Conservation (phyloP, 305 asterid genomes). For the Salvia sclarea region DNA sequence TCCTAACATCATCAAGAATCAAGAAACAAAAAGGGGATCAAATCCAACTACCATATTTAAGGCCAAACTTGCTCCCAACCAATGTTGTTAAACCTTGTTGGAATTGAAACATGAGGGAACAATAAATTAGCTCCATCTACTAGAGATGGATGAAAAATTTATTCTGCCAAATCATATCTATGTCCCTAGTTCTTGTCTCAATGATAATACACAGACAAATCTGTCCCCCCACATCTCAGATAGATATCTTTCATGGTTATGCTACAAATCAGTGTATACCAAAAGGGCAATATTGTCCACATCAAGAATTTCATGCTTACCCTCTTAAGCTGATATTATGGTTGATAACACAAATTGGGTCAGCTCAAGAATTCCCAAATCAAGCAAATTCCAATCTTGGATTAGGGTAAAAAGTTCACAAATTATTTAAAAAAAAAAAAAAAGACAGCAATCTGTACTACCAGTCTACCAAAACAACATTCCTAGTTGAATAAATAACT, state of each 20-base stretch:
- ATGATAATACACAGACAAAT: neutral
- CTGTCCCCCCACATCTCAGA: slow-evolving; percentile 16
- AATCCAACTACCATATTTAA: slow-evolving; percentile 23
- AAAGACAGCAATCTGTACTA: too few species aligned
- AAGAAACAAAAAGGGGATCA: neutral
- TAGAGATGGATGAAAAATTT: slow-evolving; percentile 8
- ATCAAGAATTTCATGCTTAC: neutral
- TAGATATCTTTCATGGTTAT: slow-evolving; percentile 13
- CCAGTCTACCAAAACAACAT: neutral
- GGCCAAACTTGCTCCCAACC: slow-evolving; percentile 14
- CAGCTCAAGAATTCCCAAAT: neutral
- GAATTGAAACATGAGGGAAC: slow-evolving; percentile 4
- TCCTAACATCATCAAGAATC: neutral
- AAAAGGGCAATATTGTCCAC: neutral
- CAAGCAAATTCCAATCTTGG: slow-evolving; percentile 14
- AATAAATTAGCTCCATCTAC: slow-evolving; percentile 35
- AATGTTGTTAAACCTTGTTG: slow-evolving; percentile 18
- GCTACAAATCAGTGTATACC: slow-evolving; percentile 15
- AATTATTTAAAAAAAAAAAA: too few species aligned
- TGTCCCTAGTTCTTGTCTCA: slow-evolving; percentile 17
- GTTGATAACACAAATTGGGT: neutral
- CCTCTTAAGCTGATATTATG: neutral
- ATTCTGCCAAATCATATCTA: slow-evolving; percentile 17
- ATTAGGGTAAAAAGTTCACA: neutral
- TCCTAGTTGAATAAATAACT: slow-evolving; percentile 1